A percentile compares a stretch with the other conserved stretches of the same genome.
Conservation (phyloP, 371 early-diverging fungal species). For the Mortierella sp. region DNA sequence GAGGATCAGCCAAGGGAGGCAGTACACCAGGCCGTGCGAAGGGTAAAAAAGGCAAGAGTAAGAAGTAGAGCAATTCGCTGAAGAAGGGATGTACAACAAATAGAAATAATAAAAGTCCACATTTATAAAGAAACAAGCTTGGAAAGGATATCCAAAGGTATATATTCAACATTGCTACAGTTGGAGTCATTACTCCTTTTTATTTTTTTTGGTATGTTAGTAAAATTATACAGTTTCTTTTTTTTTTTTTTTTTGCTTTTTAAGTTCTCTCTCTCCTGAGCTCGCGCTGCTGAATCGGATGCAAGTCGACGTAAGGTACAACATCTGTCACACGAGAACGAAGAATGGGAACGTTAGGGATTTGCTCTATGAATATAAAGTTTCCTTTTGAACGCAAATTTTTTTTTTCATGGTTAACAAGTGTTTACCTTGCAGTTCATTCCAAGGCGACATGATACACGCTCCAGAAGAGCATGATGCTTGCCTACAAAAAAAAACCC, state of each 20-base stretch:
- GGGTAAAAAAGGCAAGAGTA: conserved; percentile 25
- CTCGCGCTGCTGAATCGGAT: conserved; percentile 47
- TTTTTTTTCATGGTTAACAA: not conserved
- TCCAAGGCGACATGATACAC: conserved; percentile 57
- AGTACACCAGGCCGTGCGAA: conserved; percentile 14
- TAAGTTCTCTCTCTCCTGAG: conserved; percentile 42
- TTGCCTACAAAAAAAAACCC: conserved; percentile 31
- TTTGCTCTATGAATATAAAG: not conserved
- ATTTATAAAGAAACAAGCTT: no score
- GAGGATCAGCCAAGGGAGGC: not conserved
- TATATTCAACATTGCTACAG: no score
- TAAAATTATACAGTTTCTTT: not conserved
- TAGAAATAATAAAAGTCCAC: not conserved
- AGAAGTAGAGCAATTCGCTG: conserved; percentile 12
- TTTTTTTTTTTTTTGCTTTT: not conserved
- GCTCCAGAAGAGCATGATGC: conserved; percentile 46
- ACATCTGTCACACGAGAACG: conserved; percentile 13
- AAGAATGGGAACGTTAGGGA: not conserved
- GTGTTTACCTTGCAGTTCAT: conserved; percentile 45
- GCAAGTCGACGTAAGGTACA: conserved; percentile 34
- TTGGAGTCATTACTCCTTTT: no score
- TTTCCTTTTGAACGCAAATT: not conserved
- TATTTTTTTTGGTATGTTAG: no score
- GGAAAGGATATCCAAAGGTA: no score
- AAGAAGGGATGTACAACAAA: conserved; percentile 8